Conservation (phyloP, 306 rosid species). For the Vigna unguiculata region DNA sequence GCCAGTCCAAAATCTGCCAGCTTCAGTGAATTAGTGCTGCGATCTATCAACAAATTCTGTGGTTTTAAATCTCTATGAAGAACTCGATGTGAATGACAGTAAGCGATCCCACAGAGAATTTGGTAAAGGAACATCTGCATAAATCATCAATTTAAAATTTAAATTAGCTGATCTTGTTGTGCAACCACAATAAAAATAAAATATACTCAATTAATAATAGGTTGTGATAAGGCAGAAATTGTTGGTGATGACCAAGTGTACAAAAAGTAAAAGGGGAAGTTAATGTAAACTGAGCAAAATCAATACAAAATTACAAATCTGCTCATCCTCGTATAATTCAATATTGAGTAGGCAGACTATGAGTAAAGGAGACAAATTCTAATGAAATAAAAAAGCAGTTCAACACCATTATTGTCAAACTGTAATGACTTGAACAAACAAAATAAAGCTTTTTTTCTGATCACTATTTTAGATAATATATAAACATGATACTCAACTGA, state of each 20-base stretch:
- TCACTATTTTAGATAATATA: constrained; percentile 15
- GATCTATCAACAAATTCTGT: constrained; percentile 93
- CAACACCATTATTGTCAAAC: constrained; percentile 19
- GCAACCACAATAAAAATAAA: constrained; percentile 29
- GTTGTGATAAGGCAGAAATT: constrained; percentile 25
- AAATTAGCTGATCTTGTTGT: constrained; percentile 24
- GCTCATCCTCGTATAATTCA: constrained; percentile 29
- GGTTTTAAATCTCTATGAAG: constrained; percentile 98
- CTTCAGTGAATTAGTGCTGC: constrained; percentile 82
- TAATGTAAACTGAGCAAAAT: no score
- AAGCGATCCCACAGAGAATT: constrained; percentile 99
- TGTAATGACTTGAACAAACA: constrained; percentile 24
- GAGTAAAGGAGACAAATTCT: constrained; percentile 16
- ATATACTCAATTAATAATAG: constrained; percentile 18
- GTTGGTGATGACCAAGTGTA: constrained; percentile 12
- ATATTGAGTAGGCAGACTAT: constrained; percentile 16
- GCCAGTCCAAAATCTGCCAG: constrained; percentile 99
- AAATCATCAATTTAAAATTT: constrained; percentile 41
- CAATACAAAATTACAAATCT: not conserved
- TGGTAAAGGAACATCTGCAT: constrained; percentile 96
- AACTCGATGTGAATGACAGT: constrained; percentile 97
- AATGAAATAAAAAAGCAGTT: constrained; percentile 26
- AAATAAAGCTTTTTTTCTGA: constrained; percentile 19
- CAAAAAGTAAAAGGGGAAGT: no score
- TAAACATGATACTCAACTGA: constrained; percentile 21